phyloP scores from a whole-genome alignment of 2,329 filamentous ascomycete genomes.

The Cadophora sp. region DNA sequence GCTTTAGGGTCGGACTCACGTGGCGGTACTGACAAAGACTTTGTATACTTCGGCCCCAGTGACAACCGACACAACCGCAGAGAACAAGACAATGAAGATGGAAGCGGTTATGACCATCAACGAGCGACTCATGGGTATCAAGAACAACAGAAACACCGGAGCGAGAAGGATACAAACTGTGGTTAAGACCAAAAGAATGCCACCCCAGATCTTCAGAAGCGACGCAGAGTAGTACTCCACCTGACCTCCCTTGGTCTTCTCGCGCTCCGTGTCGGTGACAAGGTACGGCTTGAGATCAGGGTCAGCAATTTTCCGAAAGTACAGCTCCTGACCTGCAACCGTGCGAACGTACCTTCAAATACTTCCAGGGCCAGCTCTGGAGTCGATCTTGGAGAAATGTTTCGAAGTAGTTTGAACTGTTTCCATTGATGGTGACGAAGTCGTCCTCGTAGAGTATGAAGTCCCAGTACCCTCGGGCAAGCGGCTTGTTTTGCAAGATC shows the following conservation, averaged over 20 bases:
- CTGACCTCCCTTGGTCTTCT: constrained; percentile 21
- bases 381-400: constrained; percentile 16
- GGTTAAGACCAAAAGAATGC: constrained; percentile 17
- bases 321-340: not conserved
- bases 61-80: constrained; percentile 20
- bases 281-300: not conserved
- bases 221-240: constrained; percentile 17
- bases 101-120: constrained; percentile 27
- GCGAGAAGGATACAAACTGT: constrained; percentile 28
- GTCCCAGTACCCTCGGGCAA: constrained; percentile 16
- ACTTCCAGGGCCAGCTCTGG: not conserved
- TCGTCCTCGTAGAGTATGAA: constrained; percentile 22
- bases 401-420: constrained; percentile 4
- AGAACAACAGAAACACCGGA: constrained; percentile 32
- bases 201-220: constrained; percentile 9
- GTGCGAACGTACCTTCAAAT: constrained; percentile 3
- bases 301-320: not conserved
- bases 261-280: constrained; percentile 13
- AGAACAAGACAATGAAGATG: constrained; percentile 24
- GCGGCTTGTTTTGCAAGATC: constrained; percentile 14
- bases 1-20: constrained; percentile 19
- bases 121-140: constrained; percentile 26
- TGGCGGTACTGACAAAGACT: constrained; percentile 27
- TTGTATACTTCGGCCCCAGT: constrained; percentile 27
- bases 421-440: constrained; percentile 19